These are phyloP conservation scores for Cucurbitaria berberidis DNA, from an alignment of 2,329 filamentous ascomycete genomes.

Conservation along the genomic window DNA sequence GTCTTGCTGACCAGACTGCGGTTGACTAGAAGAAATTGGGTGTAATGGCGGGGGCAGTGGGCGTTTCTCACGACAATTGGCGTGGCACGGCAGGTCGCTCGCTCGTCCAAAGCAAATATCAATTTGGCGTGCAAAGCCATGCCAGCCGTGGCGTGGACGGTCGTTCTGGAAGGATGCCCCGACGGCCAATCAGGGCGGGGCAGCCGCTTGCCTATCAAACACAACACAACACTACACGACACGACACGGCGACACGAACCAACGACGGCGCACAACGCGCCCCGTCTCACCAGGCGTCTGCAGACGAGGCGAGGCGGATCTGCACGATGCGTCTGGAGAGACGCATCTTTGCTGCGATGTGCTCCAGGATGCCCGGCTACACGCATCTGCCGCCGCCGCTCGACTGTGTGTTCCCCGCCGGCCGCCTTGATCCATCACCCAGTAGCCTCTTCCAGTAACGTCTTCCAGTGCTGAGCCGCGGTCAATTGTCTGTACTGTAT, in stretches of 20 bases:
- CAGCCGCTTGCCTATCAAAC: slow-evolving; percentile 11
- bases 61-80: slow-evolving; percentile 28
- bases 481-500: slow-evolving; percentile 7
- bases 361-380: slow-evolving; percentile 38
- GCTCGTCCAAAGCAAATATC: slow-evolving; percentile 20
- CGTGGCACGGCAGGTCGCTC: slow-evolving; percentile 29
- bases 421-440: slow-evolving; percentile 22
- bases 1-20: slow-evolving; percentile 20
- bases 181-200: slow-evolving; percentile 27
- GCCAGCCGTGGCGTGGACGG: slow-evolving; percentile 27
- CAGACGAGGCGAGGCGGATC: slow-evolving; percentile 19
- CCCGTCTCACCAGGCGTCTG: slow-evolving; percentile 7
- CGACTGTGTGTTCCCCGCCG: no score
- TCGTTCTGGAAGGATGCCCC: slow-evolving; percentile 21
- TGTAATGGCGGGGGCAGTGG: slow-evolving; percentile 24
- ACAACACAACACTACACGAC: no score
- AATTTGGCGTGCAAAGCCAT: slow-evolving; percentile 29
- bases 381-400: slow-evolving; percentile 29
- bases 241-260: no score
- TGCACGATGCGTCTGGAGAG: slow-evolving; percentile 27
- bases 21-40: slow-evolving; percentile 9
- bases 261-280: slow-evolving; percentile 7
- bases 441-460: slow-evolving; percentile 27
- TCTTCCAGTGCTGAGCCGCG: no score
- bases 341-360: slow-evolving; percentile 30